These are phyloP conservation scores for Arctostaphylos glauca DNA, from an alignment of 148 eudicot species.

Conservation along the genomic window DNA sequence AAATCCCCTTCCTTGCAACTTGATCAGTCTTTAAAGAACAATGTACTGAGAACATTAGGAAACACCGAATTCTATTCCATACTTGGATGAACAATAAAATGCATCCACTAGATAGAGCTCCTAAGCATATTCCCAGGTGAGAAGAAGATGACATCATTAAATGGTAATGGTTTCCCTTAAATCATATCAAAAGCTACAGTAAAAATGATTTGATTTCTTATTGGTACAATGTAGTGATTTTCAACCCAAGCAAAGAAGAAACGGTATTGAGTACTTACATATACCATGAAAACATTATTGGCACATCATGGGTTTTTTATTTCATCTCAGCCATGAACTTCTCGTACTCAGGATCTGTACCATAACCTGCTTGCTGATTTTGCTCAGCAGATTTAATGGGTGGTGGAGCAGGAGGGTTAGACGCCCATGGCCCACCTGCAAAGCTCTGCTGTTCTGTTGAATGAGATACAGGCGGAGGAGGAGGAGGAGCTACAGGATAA, in stretches of 20 bases:
- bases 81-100: neutral
- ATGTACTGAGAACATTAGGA: slow-evolving; percentile 4
- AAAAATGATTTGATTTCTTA: neutral
- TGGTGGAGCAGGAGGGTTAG: slow-evolving; percentile 58
- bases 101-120: neutral
- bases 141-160: neutral
- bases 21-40: neutral
- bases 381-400: slow-evolving; percentile 50
- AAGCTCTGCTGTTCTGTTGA: slow-evolving; percentile 45
- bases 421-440: slow-evolving; percentile 80
- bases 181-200: neutral
- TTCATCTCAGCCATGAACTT: slow-evolving; percentile 95
- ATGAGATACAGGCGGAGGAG: slow-evolving; percentile 39
- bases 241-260: neutral
- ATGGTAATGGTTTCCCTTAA: neutral
- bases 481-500: slow-evolving; percentile 56
- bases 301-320: slow-evolving; percentile 23
- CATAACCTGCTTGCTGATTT: slow-evolving; percentile 45
- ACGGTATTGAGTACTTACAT: slow-evolving; percentile 27
- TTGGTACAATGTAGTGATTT: slow-evolving; percentile 1
- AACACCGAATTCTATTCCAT: neutral
- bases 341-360: slow-evolving; percentile 56
- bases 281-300: neutral
- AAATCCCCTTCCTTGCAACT: neutral
- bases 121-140: neutral